Evolutionary conservation across 1,139 yeast genomes (phyloP), one percentile per base, ranked within the genome.

Genomic region (Candida sp.): DNA sequence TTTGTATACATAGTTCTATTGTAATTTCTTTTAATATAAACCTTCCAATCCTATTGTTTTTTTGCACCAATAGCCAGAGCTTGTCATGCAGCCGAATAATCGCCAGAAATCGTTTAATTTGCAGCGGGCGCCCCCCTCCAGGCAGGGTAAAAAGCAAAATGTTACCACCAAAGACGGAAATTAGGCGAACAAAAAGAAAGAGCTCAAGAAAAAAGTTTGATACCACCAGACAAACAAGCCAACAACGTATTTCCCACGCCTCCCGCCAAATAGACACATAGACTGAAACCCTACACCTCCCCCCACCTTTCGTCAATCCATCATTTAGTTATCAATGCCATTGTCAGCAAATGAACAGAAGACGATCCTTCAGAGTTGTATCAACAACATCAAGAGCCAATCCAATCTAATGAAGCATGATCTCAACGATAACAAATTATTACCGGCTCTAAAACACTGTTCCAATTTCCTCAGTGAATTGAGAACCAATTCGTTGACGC

Each of bases 371-470:
- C 86, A 83, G 48, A 80, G 80, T 51, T 79, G 89, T 48, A 72
- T 85, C 52, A 66, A 68, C 49, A 77, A 75, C 56, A 89, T 93
- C 60, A 81, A 79, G 56, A 89, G 85, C 57, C 96, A 93, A 66
- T 85, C 90, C 4, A 74, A 72, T 50, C 79, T 79, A 60, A 92
- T 94, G 97, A 84, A 89, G 59, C 86, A 85, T 61, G 83, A 92
- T 60, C 77, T 94, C 54, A 86, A 85, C 53, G 90, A 87, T 40
- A 86, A 86, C 63, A 69, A 73, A 52, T 77, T 93, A 50, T 85
- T 94, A 82, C 97, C 88, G 63, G 96, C 97, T 0, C 73, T 94
- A 54, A 92, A 92, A 61, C 96, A 92, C 64, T 91, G 96, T 47
- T 86, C 96, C 33, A 84, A 89, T 48, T 84, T 92, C 72, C 76